Evolutionary conservation across 1,284 basidiomycete genomes (phyloP), one percentile per base, ranked within the genome.

Genomic region (Cryptococcus depauperatus): DNA sequence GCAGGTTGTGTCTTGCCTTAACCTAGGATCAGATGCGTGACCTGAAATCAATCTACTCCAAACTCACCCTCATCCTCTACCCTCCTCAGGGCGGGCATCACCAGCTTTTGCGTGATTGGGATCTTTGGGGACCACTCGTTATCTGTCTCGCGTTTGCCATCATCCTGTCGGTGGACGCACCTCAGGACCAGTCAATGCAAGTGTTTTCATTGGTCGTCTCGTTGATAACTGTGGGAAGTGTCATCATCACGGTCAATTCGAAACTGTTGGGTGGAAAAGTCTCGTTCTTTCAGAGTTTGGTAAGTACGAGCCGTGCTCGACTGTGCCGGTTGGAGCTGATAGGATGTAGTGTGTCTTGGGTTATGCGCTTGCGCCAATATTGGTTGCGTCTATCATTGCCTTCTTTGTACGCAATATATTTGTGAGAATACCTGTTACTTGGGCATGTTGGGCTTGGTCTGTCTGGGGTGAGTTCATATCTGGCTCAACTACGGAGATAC

Each of bases 231-330:
- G 65, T 93, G 10, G 91, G 91, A 8, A 87, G 87, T 5, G 75
- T 93, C 9, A 79, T 85, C 1, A 87, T 96, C 7, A 95, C 91
- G 0, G 72, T 96, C 32, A 92, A 96, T 71, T 87, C 90, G 10
- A 92, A 95, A 80, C 77, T 96, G 39, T 77, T 96, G n/a, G 91
- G 91, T 41, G 91, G 91, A 37, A 79, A 88, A 76, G 88, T 96
- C 84, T 92, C 90, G 0, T 92, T 96, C 75, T 93, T 96, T 74
- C 91, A 96, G 68, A 88, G 85, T 35, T 75, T 96, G 7, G 68
- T 68, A 28, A 42, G 68, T 52, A 21, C 18, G 35, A 33, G 18
- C n/a, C 5, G 18, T 33, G 16, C 34, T 37, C 22, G 21, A 3
- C 25, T 29, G 19, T 40, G 38, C 16, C 13, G 25, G 28, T 16